Conservation (phyloP, 2,329 filamentous ascomycete species). For the Lasiodiplodia gonubiensis region DNA sequence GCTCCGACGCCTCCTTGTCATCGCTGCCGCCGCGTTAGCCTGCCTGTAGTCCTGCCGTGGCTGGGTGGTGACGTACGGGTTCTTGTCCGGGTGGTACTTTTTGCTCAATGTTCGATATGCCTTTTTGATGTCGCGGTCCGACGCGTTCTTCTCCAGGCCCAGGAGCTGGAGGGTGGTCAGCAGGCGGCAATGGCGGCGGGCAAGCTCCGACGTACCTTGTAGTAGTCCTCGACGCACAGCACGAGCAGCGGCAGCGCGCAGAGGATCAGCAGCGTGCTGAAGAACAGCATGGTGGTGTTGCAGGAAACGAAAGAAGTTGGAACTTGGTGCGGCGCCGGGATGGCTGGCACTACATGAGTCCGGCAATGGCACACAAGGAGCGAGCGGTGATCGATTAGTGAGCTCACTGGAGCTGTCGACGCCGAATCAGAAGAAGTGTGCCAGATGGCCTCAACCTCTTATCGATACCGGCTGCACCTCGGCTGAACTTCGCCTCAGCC, state of each 20-base stretch:
- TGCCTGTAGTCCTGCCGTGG: not conserved
- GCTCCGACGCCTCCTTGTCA: slow-evolving; percentile 79
- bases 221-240: slow-evolving; percentile 70
- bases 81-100: slow-evolving; percentile 97
- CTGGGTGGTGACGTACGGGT: slow-evolving; percentile 69
- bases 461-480: slow-evolving; percentile 16
- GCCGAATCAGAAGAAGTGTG: slow-evolving; percentile 21
- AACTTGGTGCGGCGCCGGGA: not conserved
- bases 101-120: slow-evolving; percentile 92
- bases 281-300: slow-evolving; percentile 26
- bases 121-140: slow-evolving; percentile 87
- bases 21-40: slow-evolving; percentile 58
- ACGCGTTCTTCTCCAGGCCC: slow-evolving; percentile 77
- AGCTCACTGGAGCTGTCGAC: slow-evolving; percentile 10
- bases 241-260: slow-evolving; percentile 52
- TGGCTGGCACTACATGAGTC: slow-evolving; percentile 16
- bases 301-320: not conserved
- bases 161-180: slow-evolving; percentile 66
- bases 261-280: slow-evolving; percentile 42
- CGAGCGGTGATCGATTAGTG: not conserved
- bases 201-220: slow-evolving; percentile 64
- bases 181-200: not conserved
- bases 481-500: not conserved
- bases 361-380: slow-evolving; percentile 9
- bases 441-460: slow-evolving; percentile 21